phyloP scores from a whole-genome alignment of 495 filamentous ascomycete genomes.

The Neurospora cerealis region DNA sequence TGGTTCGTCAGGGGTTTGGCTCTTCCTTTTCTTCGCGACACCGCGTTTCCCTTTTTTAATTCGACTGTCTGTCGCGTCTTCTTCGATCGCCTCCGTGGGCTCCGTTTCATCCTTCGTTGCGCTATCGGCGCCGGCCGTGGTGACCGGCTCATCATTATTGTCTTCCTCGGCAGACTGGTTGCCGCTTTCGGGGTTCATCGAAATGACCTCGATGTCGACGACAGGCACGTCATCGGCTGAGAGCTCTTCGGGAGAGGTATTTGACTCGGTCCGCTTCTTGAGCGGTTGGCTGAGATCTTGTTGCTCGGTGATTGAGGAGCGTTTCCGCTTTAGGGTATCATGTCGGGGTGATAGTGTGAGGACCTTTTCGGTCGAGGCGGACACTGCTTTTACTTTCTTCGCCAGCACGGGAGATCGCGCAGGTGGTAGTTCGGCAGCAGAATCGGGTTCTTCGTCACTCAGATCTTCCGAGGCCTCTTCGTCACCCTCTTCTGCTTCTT shows the following conservation, averaged over 20 bases:
- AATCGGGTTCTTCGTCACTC: slow-evolving; percentile 25
- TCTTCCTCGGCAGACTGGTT: slow-evolving; percentile 34
- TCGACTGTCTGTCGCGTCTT: slow-evolving; percentile 14
- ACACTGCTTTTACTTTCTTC: slow-evolving; percentile 19
- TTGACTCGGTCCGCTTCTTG: slow-evolving; percentile 49
- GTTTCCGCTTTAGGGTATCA: slow-evolving; percentile 40
- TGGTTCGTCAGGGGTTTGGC: slow-evolving; percentile 22
- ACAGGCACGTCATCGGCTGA: slow-evolving; percentile 31
- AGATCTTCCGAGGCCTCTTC: slow-evolving; percentile 25
- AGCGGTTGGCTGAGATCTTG: slow-evolving; percentile 40
- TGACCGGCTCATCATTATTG: slow-evolving; percentile 14
- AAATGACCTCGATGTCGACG: slow-evolving; percentile 31
- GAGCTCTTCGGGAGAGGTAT: slow-evolving; percentile 20
- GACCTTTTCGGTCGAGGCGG: slow-evolving; percentile 8
- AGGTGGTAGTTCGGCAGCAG: slow-evolving; percentile 3
- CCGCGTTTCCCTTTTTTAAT: slow-evolving; percentile 30
- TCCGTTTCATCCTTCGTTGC: slow-evolving; percentile 12
- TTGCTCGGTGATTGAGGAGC: slow-evolving; percentile 33
- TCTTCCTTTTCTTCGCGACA: slow-evolving; percentile 30
- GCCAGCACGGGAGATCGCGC: slow-evolving; percentile 12
- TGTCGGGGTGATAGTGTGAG: slow-evolving; percentile 5
- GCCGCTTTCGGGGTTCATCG: slow-evolving; percentile 28
- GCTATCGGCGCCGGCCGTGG: neutral
- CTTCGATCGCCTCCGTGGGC: slow-evolving; percentile 18
- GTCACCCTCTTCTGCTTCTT: slow-evolving; percentile 33